Conservation (phyloP, 805 yeast genomes). For the Candida incommunis region DNA sequence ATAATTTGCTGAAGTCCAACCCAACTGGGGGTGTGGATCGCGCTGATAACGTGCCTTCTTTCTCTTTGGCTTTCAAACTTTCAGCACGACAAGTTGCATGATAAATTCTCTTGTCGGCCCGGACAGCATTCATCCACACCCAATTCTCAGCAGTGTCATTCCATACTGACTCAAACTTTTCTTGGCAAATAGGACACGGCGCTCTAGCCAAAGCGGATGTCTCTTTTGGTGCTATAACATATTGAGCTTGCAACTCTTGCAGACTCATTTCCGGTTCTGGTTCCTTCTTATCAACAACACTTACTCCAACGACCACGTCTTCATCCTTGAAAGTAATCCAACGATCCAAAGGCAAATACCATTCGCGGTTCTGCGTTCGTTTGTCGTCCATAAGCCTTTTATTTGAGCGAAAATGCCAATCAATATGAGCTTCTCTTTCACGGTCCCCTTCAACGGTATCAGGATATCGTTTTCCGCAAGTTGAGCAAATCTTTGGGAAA, state of each 20-base stretch:
- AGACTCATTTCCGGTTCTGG: conserved; percentile 9
- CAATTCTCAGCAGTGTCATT: conserved; percentile 67
- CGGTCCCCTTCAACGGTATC: conserved; percentile 40
- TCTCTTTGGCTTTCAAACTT: conserved; percentile 18
- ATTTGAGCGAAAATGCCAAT: conserved; percentile 93
- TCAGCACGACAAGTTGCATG: conserved; percentile 64
- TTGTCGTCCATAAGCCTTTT: conserved; percentile 46
- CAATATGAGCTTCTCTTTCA: conserved; percentile 56
- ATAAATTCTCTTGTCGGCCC: conserved; percentile 33
- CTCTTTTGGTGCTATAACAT: conserved; percentile 44
- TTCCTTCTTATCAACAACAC: conserved; percentile 8
- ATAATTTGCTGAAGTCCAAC: not conserved
- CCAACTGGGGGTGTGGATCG: not conserved
- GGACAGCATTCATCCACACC: conserved; percentile 62
- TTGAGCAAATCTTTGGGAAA: conserved; percentile 69
- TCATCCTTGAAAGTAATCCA: conserved; percentile 66
- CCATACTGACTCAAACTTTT: conserved; percentile 46
- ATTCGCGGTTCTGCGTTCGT: conserved; percentile 53
- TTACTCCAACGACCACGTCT: conserved; percentile 27
- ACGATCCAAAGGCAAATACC: conserved; percentile 61
- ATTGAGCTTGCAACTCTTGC: conserved; percentile 28
- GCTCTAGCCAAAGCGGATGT: not conserved
- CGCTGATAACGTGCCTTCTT: not conserved
- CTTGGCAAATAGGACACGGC: conserved; percentile 58
- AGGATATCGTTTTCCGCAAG: conserved; percentile 78